These are phyloP conservation scores for Castanopsis chinensis DNA, from an alignment of 306 rosid species.

Conservation along the genomic window DNA sequence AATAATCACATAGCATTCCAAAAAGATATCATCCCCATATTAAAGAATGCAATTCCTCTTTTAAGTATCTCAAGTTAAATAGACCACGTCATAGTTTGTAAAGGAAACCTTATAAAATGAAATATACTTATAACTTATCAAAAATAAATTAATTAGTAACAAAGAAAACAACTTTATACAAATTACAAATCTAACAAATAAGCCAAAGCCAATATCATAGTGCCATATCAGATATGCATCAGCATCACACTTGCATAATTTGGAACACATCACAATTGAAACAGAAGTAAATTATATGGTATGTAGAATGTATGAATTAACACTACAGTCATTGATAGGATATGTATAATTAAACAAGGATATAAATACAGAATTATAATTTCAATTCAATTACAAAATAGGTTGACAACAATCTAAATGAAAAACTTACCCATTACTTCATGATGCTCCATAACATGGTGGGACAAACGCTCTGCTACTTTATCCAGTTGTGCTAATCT, in stretches of 20 bases:
- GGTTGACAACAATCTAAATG: background rate
- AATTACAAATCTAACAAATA: background rate
- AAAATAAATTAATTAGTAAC: too few species aligned
- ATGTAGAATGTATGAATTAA: background rate
- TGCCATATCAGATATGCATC: background rate
- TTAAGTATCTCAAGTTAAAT: background rate
- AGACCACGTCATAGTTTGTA: background rate
- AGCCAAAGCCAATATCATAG: background rate
- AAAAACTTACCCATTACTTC: slow-evolving; percentile 96
- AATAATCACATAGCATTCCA: background rate
- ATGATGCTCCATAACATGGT: slow-evolving; percentile 93
- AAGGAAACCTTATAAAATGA: background rate
- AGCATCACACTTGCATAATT: background rate
- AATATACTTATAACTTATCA: background rate
- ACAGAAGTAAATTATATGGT: background rate
- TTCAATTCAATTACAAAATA: background rate
- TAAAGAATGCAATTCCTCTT: background rate
- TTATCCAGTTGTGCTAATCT: slow-evolving; percentile 88
- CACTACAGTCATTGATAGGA: background rate
- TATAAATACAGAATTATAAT: background rate
- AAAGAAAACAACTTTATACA: too few species aligned
- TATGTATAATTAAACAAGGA: background rate
- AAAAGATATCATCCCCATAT: background rate
- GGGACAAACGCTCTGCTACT: slow-evolving; percentile 84
- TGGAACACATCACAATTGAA: background rate